Base-by-base conservation (phyloP, 208 protist genomes). In the Leishmania gerbilli region DNA sequence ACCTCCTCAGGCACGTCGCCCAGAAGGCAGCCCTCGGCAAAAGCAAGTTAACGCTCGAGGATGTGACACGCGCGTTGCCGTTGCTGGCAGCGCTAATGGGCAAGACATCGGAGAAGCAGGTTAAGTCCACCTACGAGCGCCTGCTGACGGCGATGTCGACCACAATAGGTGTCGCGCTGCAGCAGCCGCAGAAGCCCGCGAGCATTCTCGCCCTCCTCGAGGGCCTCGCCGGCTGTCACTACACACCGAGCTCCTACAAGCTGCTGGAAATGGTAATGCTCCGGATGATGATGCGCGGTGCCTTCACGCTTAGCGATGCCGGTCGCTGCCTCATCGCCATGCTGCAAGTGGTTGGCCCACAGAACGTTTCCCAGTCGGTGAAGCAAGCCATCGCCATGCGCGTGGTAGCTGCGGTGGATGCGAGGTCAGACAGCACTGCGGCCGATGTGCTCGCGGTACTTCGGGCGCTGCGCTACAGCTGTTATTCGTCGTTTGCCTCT, bases 1-100 rank as follows among this genome's bases (percentile, higher is more conserved):
- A 97, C 74, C 85, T 97, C 17, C 81, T 95, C 24, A 88, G 92
- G 49, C 94, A 94, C 86, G 79, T 97, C 21, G 89, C 92, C 15
- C 88, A 91, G 6, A 90, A 90, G 69, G 84, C 88, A 2, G 84
- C 91, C 24, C 80, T 86, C 31, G 84, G 91, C 1, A 90, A 92
- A 77, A 79, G 83, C 7, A 69, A 60, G 11, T 77, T 97, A 21
- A 74, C 84, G 0, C 49, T 97, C 11, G 64, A 75, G 24, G 92
- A 97, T 53, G 85, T 95, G 9, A 90, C 86, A 24, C 89, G 84
- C 7, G 79, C 95, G 27, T 77, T 97, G 71, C 92, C 90, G 56
- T 80, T 94, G 71, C 74, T 97, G 34, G 89, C 88, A 7, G 77
- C 72, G 5, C 17, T 80, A 42, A 87, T 86, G 79, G 5, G 1